Percentiles rank a stretch among this genome's conserved stretches.
Conservation (phyloP, 257 asterid species). For the Agastache rugosa region DNA sequence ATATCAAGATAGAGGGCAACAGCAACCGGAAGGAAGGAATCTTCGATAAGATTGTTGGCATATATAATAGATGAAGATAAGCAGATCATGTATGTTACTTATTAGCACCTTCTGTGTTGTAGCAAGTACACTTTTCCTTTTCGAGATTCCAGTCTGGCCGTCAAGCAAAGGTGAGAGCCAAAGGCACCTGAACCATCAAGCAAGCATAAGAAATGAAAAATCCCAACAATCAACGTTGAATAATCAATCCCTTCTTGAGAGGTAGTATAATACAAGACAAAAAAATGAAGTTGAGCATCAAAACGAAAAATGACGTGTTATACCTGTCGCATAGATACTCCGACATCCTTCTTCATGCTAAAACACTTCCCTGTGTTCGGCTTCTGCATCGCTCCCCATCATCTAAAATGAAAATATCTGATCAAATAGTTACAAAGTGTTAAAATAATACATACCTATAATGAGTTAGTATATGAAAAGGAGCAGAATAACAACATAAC, state of each 20-base stretch:
- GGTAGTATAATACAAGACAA: not conserved
- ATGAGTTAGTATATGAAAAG: not conserved
- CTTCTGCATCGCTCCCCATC: constrained; percentile 8
- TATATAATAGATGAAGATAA: constrained; percentile 9
- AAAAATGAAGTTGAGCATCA: not conserved
- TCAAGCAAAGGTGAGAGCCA: constrained; percentile 29
- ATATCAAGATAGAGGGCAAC: constrained; percentile 31
- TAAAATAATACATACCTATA: not conserved
- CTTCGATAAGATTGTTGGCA: constrained; percentile 28
- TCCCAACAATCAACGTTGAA: not conserved
- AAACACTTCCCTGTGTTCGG: not conserved
- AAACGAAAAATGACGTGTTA: not conserved
- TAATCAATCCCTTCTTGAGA: not conserved
- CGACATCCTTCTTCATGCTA: constrained; percentile 1
- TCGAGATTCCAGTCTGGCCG: constrained; percentile 30
- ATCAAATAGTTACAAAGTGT: not conserved
- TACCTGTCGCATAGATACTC: constrained; percentile 7
- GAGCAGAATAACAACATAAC: not conserved
- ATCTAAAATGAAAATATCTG: constrained; percentile 21
- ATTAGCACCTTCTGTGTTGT: constrained; percentile 12
- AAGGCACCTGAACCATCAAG: constrained; percentile 48
- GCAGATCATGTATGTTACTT: constrained; percentile 19
- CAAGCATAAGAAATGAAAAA: constrained; percentile 39
- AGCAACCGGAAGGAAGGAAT: constrained; percentile 39
- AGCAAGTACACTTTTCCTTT: constrained; percentile 6